phyloP scores from a whole-genome alignment of 1,284 basidiomycete species.

The Mycosarcoma maydis region DNA sequence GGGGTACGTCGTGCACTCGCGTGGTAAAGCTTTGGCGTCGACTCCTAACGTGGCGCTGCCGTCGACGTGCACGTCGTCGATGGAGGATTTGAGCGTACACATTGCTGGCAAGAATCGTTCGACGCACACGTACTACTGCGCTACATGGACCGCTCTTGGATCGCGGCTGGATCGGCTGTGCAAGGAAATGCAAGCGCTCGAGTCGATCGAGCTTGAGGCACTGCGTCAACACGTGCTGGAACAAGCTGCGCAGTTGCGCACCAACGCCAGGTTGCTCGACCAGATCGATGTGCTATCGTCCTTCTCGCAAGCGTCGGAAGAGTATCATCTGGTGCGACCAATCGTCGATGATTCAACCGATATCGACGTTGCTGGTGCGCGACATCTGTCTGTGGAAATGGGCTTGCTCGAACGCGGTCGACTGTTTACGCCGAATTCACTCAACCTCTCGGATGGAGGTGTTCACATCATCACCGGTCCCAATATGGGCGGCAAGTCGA shows the following conservation, averaged over 20 bases:
- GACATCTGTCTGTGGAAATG: constrained; percentile 92
- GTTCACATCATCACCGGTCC: constrained; percentile 89
- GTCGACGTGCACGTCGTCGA: background rate
- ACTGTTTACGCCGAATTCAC: constrained; percentile 74
- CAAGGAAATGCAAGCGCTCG: constrained; percentile 43
- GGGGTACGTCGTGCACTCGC: constrained; percentile 62
- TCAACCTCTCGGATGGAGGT: constrained; percentile 62
- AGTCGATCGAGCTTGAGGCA: constrained; percentile 48
- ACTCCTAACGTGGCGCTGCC: background rate
- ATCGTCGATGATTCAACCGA: constrained; percentile 72
- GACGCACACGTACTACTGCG: constrained; percentile 58
- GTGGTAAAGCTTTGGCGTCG: constrained; percentile 22
- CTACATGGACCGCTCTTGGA: constrained; percentile 52
- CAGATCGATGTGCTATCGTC: constrained; percentile 86
- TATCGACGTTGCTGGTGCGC: constrained; percentile 74
- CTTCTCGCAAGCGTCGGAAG: constrained; percentile 83
- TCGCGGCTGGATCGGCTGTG: constrained; percentile 32
- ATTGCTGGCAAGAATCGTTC: constrained; percentile 54
- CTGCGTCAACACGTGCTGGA: constrained; percentile 53
- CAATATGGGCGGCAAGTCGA: constrained; percentile 94
- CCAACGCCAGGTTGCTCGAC: constrained; percentile 83
- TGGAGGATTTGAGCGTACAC: constrained; percentile 20
- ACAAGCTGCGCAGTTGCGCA: constrained; percentile 67
- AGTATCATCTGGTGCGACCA: constrained; percentile 82
- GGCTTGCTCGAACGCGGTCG: constrained; percentile 75